Conservation (phyloP, 192 early-diverging fungal species). For the Linnemannia schmuckeri region DNA sequence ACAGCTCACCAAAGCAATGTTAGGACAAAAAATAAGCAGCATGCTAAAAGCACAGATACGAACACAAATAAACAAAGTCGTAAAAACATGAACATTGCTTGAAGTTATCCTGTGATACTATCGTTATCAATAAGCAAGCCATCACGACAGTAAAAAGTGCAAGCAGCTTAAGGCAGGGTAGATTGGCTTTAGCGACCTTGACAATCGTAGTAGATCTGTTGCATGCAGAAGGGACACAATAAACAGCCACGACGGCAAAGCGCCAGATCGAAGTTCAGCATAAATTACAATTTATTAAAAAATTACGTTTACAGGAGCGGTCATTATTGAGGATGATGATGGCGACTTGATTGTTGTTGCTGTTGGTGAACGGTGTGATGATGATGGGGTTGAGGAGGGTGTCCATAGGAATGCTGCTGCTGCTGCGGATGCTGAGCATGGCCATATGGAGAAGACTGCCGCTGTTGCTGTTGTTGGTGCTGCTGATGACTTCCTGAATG, state of each 20-base stretch:
- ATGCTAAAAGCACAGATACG: background rate
- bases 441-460: conserved; percentile 15
- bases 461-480: background rate
- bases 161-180: no score
- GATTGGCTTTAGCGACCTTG: no score
- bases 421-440: conserved; percentile 26
- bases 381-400: conserved; percentile 6
- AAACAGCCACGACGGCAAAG: no score
- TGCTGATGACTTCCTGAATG: conserved; percentile 32
- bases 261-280: no score
- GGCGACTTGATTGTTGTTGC: conserved; percentile 13
- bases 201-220: no score
- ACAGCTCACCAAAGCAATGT: background rate
- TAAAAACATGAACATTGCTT: no score
- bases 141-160: no score
- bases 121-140: no score
- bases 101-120: no score
- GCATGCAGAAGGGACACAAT: no score
- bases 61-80: no score
- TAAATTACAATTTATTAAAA: background rate
- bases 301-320: conserved; percentile 12
- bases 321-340: conserved; percentile 18
- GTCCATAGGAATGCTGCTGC: conserved; percentile 11
- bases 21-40: background rate
- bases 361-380: background rate